These are phyloP conservation scores for Starmerella riodocensis DNA, from an alignment of 805 yeast genomes.

Conservation along the genomic window DNA sequence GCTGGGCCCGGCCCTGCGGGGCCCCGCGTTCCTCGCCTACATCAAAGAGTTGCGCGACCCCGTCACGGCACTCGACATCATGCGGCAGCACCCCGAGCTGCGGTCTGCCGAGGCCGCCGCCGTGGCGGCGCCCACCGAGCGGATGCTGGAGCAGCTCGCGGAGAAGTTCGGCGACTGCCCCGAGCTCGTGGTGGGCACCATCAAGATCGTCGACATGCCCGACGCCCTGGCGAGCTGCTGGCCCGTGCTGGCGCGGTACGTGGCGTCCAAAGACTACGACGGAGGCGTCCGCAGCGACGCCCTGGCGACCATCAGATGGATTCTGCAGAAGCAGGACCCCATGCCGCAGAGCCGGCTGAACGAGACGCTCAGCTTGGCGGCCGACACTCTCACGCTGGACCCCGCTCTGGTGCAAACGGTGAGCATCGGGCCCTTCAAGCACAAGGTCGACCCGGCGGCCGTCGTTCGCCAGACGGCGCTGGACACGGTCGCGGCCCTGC, in stretches of 20 bases:
- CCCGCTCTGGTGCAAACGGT: slow-evolving; percentile 22
- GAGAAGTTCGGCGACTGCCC: slow-evolving; percentile 2
- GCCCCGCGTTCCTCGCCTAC: not conserved
- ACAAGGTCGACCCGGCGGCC: slow-evolving; percentile 64
- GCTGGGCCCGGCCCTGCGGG: not conserved
- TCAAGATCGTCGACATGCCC: not conserved
- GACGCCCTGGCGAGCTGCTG: not conserved
- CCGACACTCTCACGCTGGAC: slow-evolving; percentile 3
- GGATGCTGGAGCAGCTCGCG: not conserved
- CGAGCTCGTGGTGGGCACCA: not conserved
- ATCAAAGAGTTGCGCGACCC: not conserved
- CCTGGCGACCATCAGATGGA: slow-evolving; percentile 1
- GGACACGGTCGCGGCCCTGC: not conserved
- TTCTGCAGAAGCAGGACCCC: not conserved
- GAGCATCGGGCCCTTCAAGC: slow-evolving; percentile 80
- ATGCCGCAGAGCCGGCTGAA: not conserved
- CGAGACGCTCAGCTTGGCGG: not conserved
- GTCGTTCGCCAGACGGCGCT: slow-evolving; percentile 32
- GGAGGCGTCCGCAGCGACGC: slow-evolving; percentile 4
- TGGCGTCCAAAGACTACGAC: not conserved
- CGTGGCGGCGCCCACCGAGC: not conserved
- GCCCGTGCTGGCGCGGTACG: not conserved
- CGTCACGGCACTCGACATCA: not conserved
- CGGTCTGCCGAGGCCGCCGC: not conserved
- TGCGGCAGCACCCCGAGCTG: not conserved